Percentiles rank a stretch among this genome's conserved stretches.
These are phyloP conservation scores for Coccinonectria pachysandricola DNA, from an alignment of 2,329 filamentous ascomycete genomes.

Conservation along the genomic window DNA sequence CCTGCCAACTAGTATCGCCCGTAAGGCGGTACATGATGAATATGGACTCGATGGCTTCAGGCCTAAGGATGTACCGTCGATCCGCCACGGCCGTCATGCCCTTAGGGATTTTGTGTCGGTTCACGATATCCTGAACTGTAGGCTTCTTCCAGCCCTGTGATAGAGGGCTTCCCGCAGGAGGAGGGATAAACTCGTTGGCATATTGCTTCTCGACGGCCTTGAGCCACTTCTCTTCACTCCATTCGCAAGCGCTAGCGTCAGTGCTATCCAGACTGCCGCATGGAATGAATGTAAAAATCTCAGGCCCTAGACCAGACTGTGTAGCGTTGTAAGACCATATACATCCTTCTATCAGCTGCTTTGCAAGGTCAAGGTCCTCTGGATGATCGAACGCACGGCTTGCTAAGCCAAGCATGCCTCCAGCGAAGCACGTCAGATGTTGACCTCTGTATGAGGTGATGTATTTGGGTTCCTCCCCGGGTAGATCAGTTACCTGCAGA, in stretches of 20 bases:
- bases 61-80: conserved; percentile 54
- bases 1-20: conserved; percentile 52
- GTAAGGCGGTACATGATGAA: conserved; percentile 71
- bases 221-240: conserved; percentile 23
- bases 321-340: conserved; percentile 51
- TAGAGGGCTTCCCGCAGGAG: conserved; percentile 9
- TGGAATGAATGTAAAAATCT: conserved; percentile 42
- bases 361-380: conserved; percentile 46
- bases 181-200: conserved; percentile 14
- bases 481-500: conserved; percentile 21
- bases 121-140: conserved; percentile 13
- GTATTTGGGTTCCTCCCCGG: conserved; percentile 14
- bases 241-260: conserved; percentile 23
- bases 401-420: conserved; percentile 56
- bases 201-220: conserved; percentile 16
- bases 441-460: conserved; percentile 32
- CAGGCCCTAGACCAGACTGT: conserved; percentile 49
- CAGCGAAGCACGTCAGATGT: conserved; percentile 55
- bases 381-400: conserved; percentile 46
- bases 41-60: conserved; percentile 71
- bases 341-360: conserved; percentile 52
- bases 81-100: conserved; percentile 48
- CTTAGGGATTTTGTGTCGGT: conserved; percentile 29
- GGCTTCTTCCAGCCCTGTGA: conserved; percentile 15
- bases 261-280: conserved; percentile 20